Base-by-base conservation (phyloP, 2,329 filamentous ascomycete genomes). In the Tolypocladium paradoxum region DNA sequence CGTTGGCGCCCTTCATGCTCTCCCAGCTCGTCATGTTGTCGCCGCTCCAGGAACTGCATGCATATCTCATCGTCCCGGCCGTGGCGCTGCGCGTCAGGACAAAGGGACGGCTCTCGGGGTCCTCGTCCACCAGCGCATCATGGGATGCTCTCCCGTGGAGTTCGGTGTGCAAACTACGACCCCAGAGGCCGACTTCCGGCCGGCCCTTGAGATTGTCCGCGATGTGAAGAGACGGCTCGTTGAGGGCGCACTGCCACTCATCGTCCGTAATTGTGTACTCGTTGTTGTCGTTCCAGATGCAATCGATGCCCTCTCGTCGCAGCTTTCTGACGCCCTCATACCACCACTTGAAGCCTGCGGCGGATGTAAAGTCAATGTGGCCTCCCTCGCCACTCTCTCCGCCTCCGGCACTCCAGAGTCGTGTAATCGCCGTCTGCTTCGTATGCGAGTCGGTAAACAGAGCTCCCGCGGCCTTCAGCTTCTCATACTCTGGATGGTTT, bases 211-310 rank as follows among this genome's bases (percentile, higher is more conserved):
- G n/a, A 1, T 61, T 57, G 18, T 69, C 63, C 70, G 68, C 1
- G 73, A 59, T 0, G 65, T 57, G 2, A 75, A 64, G 2, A 68
- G 68, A 1, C 60, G 57, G 33, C 55, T 55, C 2, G 82, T 74
- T 0, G 87, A 70, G 0, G 79, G 77, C 18, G 50, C 82, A 78
- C 53, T 80, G 68, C 85, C 85, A 88, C 27, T 77, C 72, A 55
- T 89, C 85, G 55, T 80, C 74, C 0, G 82, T 76, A 3, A 87
- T 74, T 0, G 81, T 83, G 64, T 88, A 89, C 65, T 89, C 85
- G 58, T 88, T 89, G 67, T 89, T 89, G 64, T 89, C 85, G 58
- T 89, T 89, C 85, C 86, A 89, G 70, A 88, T 87, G 48, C 77
- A 84, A 58, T 88, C 84, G 53, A 89, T 84, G 1, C 85, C 85